phyloP scores from a whole-genome alignment of 192 early-diverging fungal species.

The Podila epigama region DNA sequence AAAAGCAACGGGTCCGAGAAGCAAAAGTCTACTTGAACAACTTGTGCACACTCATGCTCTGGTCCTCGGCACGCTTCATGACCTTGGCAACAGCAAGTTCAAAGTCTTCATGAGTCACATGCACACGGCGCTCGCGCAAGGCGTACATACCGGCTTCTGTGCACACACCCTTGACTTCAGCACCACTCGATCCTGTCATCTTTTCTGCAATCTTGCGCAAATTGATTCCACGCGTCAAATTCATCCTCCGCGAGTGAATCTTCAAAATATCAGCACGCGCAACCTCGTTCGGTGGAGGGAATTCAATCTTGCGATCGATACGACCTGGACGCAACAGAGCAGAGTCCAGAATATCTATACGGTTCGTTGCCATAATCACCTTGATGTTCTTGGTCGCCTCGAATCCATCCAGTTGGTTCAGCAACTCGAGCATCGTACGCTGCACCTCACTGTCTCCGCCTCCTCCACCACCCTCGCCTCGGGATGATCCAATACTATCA shows the following conservation, averaged over 20 bases:
- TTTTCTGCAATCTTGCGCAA: conserved; percentile 89
- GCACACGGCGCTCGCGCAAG: conserved; percentile 93
- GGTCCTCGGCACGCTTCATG: conserved; percentile 98
- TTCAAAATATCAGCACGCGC: conserved; percentile 88
- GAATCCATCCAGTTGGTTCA: conserved; percentile 91
- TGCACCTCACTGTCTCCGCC: conserved; percentile 91
- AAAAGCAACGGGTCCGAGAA: neutral
- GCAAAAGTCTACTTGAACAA: conserved; percentile 85
- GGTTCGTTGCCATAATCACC: conserved; percentile 93
- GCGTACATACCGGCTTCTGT: conserved; percentile 93
- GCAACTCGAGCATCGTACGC: conserved; percentile 88
- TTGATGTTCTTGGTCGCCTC: conserved; percentile 94
- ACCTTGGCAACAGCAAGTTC: conserved; percentile 99
- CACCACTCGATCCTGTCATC: conserved; percentile 86
- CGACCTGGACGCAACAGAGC: conserved; percentile 88
- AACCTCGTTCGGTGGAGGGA: conserved; percentile 87
- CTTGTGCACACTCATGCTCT: conserved; percentile 96
- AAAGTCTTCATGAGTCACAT: conserved; percentile 99
- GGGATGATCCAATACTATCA: conserved; percentile 88
- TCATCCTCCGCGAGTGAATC: conserved; percentile 93
- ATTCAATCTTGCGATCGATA: conserved; percentile 93
- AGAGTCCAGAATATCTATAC: conserved; percentile 90
- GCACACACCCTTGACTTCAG: conserved; percentile 90
- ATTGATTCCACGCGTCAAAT: conserved; percentile 89
- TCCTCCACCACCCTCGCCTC: conserved; percentile 77